phyloP scores from a whole-genome alignment of 257 asterid species.

The Ocimum tenuiflorum region DNA sequence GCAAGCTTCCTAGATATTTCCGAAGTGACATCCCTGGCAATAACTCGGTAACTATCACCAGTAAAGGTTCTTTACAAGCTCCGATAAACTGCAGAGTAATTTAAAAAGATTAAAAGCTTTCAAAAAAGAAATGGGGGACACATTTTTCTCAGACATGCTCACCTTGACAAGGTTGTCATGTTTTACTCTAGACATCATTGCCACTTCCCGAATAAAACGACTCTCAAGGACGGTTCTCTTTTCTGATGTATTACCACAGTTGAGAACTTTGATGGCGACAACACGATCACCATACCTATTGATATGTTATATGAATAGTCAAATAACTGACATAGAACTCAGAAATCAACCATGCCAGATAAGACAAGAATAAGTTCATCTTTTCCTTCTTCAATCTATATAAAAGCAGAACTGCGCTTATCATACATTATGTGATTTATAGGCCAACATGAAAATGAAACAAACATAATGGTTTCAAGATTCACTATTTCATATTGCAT shows the following conservation, averaged over 20 bases:
- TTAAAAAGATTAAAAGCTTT: too few relatives aligned
- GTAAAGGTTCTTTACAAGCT: slow-evolving; percentile 95
- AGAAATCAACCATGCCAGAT: slow-evolving; percentile 12
- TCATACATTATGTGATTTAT: neutral
- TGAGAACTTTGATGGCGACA: slow-evolving; percentile 90
- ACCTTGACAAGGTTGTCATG: slow-evolving; percentile 96
- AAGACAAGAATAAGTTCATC: neutral
- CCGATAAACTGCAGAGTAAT: slow-evolving; percentile 75
- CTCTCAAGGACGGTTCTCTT: slow-evolving; percentile 70
- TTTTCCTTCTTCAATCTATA: neutral
- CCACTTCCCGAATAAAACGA: slow-evolving; percentile 82
- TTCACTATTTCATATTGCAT: slow-evolving; percentile 9
- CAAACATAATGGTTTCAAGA: neutral
- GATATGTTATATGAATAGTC: neutral
- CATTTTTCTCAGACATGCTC: slow-evolving; percentile 1
- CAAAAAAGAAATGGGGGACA: neutral
- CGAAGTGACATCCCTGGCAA: slow-evolving; percentile 95
- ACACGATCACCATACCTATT: slow-evolving; percentile 72
- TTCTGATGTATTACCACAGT: slow-evolving; percentile 56
- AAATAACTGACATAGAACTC: neutral
- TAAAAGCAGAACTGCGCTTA: neutral
- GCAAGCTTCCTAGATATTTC: slow-evolving; percentile 66
- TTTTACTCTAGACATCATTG: slow-evolving; percentile 90
- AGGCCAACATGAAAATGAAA: neutral
- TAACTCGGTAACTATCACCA: slow-evolving; percentile 93